A percentile compares a stretch with the other conserved stretches of the same genome.
Conservation (phyloP, 768 basidiomycete species). For the Podaxis sp. region DNA sequence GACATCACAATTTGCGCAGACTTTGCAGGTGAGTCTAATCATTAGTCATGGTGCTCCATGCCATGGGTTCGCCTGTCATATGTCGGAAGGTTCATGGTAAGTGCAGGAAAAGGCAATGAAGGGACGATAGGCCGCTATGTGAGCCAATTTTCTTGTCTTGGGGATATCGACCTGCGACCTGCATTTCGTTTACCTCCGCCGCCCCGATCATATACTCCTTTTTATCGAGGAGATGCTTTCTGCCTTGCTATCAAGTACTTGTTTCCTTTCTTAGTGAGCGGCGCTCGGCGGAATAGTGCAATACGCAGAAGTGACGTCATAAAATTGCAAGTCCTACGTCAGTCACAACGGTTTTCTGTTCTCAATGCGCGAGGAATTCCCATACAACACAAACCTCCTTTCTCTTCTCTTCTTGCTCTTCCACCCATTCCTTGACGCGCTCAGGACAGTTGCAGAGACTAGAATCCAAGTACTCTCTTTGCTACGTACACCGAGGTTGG, state of each 20-base stretch:
- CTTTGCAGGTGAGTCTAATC: too few relatives aligned
- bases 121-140: too few relatives aligned
- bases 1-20: too few relatives aligned
- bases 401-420: not conserved
- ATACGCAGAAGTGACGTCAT: slow-evolving; percentile 12
- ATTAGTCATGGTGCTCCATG: too few relatives aligned
- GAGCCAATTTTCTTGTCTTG: too few relatives aligned
- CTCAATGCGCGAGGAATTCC: slow-evolving; percentile 3
- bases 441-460: not conserved
- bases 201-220: not conserved
- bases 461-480: not conserved
- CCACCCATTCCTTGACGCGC: not conserved
- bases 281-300: not conserved
- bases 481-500: not conserved
- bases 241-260: not conserved
- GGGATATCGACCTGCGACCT: too few relatives aligned
- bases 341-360: not conserved
- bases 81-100: too few relatives aligned
- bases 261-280: not conserved
- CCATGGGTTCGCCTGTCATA: too few relatives aligned
- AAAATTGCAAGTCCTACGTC: slow-evolving; percentile 7
- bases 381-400: not conserved
- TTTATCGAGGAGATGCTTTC: not conserved
- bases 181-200: not conserved
- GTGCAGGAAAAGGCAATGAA: too few relatives aligned